Percentiles rank a stretch among this genome's conserved stretches.
These are phyloP conservation scores for Eustoma russellianum DNA, from an alignment of 257 asterid species.

Conservation along the genomic window DNA sequence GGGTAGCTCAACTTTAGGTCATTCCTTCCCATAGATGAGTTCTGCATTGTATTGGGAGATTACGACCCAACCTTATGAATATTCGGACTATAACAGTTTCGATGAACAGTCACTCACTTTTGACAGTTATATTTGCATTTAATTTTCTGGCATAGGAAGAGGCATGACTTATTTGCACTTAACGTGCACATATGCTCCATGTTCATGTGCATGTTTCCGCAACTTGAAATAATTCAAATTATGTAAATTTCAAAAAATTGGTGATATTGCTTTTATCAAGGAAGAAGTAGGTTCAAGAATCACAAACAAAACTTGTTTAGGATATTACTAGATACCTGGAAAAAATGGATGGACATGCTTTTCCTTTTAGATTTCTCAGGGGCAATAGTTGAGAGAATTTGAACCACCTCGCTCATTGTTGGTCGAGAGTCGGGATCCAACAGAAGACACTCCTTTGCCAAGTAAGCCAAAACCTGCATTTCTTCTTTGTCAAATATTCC, in stretches of 20 bases:
- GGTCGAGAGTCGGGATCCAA: constrained; percentile 96
- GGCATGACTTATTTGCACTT: no score
- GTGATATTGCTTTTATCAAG: neutral
- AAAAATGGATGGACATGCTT: constrained; percentile 34
- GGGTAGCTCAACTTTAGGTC: constrained; percentile 17
- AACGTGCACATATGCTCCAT: no score
- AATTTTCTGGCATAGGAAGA: no score
- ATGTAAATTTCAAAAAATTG: no score
- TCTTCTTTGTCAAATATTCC: constrained; percentile 72
- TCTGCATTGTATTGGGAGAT: constrained; percentile 12
- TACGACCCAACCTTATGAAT: no score
- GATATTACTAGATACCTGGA: constrained; percentile 17
- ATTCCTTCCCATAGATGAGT: constrained; percentile 18
- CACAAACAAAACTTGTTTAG: neutral
- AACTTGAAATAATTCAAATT: no score
- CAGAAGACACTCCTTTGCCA: constrained; percentile 87
- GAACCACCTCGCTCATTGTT: constrained; percentile 89
- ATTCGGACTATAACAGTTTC: no score
- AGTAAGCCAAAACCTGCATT: constrained; percentile 90
- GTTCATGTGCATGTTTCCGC: no score
- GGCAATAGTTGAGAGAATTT: constrained; percentile 72
- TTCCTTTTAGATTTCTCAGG: constrained; percentile 69
- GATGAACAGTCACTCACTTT: no score
- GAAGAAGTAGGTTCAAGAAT: neutral
- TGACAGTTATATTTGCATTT: no score